phyloP scores from a whole-genome alignment of 768 basidiomycete species.

The Pleurotus giganteus region DNA sequence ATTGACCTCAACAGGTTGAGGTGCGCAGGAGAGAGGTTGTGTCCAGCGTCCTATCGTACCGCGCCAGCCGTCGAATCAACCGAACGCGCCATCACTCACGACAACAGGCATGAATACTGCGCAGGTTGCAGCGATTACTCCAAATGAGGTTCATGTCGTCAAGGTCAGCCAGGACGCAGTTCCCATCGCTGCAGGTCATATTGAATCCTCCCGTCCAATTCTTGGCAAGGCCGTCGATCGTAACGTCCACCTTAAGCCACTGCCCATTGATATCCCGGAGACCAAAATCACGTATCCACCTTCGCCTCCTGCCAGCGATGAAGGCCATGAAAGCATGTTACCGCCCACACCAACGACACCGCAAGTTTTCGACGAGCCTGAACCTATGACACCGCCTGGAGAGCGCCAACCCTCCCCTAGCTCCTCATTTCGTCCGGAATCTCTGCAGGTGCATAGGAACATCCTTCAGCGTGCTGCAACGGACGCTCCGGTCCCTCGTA shows the following conservation, averaged over 20 bases:
- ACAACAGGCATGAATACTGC: neutral
- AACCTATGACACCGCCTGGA: slow-evolving; percentile 1
- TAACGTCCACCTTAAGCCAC: slow-evolving; percentile 23
- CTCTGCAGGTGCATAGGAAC: neutral
- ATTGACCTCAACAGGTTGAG: too few relatives aligned
- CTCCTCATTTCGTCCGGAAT: neutral
- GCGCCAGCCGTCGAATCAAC: too few relatives aligned
- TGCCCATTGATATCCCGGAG: slow-evolving; percentile 12
- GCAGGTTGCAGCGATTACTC: neutral
- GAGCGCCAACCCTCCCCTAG: neutral
- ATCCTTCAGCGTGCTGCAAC: neutral
- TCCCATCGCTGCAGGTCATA: slow-evolving; percentile 36
- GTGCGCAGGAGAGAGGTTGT: too few relatives aligned
- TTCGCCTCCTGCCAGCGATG: slow-evolving; percentile 36
- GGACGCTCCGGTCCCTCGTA: neutral
- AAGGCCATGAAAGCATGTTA: slow-evolving; percentile 15
- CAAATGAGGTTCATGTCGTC: slow-evolving; percentile 53
- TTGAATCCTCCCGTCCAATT: slow-evolving; percentile 24
- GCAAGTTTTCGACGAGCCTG: slow-evolving; percentile 11
- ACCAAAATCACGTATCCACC: slow-evolving; percentile 46
- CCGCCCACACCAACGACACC: slow-evolving; percentile 2
- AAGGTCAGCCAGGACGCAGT: slow-evolving; percentile 51
- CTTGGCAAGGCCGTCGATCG: slow-evolving; percentile 33
- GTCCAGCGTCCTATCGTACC: too few relatives aligned
- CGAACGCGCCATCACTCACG: too few relatives aligned